Evolutionary conservation across 2,329 filamentous ascomycete species (phyloP).

Genomic region (Fusarium sp.): DNA sequence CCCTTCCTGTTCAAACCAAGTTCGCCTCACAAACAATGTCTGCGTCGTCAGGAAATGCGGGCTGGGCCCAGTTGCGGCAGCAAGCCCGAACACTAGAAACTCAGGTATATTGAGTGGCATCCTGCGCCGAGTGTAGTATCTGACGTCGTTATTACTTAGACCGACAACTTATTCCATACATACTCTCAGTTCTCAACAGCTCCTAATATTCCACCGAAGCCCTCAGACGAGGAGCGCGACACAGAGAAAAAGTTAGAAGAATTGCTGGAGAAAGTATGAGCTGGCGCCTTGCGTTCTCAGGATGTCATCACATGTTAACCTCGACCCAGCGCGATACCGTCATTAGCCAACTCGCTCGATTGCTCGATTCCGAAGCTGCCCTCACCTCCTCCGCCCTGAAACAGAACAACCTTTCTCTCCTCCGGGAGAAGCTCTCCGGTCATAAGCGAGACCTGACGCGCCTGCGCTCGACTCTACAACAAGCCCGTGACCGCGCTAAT

Average conservation of each 20-base stretch:
- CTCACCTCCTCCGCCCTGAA: slow-evolving; percentile 93
- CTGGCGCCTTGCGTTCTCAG: background rate
- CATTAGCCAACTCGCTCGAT: slow-evolving; percentile 82
- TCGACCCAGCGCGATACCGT: slow-evolving; percentile 77
- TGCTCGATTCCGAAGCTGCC: slow-evolving; percentile 91
- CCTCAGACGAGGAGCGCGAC: slow-evolving; percentile 83
- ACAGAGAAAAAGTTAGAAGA: slow-evolving; percentile 87
- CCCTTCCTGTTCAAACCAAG: slow-evolving; percentile 17
- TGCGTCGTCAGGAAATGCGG: slow-evolving; percentile 63
- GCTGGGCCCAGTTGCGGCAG: slow-evolving; percentile 95
- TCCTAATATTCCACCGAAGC: slow-evolving; percentile 81
- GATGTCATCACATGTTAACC: slow-evolving; percentile 22
- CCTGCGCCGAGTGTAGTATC: slow-evolving; percentile 30
- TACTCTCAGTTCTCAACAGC: slow-evolving; percentile 92
- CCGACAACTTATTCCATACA: slow-evolving; percentile 82
- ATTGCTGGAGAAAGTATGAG: slow-evolving; percentile 78
- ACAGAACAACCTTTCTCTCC: slow-evolving; percentile 92
- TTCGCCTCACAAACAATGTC: slow-evolving; percentile 56
- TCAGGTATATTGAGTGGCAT: slow-evolving; percentile 69
- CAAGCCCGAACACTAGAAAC: slow-evolving; percentile 89
- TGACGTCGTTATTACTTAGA: slow-evolving; percentile 63
- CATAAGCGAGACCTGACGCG: slow-evolving; percentile 85
- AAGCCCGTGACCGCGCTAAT: slow-evolving; percentile 87
- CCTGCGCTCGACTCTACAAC: slow-evolving; percentile 76
- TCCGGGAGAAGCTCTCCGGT: slow-evolving; percentile 88